Evolutionary conservation across 495 filamentous ascomycete genomes (phyloP), one percentile per base, ranked within the genome.

Genomic region (Aspergillus mulundensis): DNA sequence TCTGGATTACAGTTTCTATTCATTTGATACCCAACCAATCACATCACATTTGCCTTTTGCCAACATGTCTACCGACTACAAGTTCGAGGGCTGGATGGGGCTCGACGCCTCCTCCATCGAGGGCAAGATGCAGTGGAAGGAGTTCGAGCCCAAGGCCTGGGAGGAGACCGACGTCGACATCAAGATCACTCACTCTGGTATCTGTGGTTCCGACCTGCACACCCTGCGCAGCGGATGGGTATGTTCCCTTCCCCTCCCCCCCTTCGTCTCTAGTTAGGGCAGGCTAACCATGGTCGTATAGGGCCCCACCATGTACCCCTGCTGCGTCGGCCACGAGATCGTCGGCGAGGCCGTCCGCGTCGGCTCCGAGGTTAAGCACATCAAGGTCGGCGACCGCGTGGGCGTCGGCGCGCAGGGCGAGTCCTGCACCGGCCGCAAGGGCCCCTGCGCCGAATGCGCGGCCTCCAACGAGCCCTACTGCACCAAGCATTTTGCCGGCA

Each of bases 21-120:
- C 11, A 4, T 36, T 28, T 36, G 32, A 36, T 36, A 36, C 32
- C 32, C 32, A 4, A 6, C 40, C 40, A 42, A 42, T 36, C 32
- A 36, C 32, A 36, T 14, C 11, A 36, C 32, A 30, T 30, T 10
- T 28, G 2, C 32, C 5, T 36, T 15, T 11, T 10, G 12, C 12
- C 32, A 36, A 4, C 7, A 36, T 36, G 32, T 36, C 32, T 15
- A 36, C 32, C 32, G 66, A 80, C 58, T 82, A 84, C 73, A 81
- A 87, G 61, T 96, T 95, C 70, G 75, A 87, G 65, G 91, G 92
- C 58, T 95, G 91, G 91, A 71, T 95, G 67, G 91, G 85, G 59
- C 73, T 85, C 24, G 80, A 86, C 54, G n/a, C 58, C 18, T 62
- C 57, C 40, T 41, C 74, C 16, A 79, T 71, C 44, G 69, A 92